Base-by-base conservation (phyloP, 805 yeast genomes). In the Kazachstania kunashirensis region DNA sequence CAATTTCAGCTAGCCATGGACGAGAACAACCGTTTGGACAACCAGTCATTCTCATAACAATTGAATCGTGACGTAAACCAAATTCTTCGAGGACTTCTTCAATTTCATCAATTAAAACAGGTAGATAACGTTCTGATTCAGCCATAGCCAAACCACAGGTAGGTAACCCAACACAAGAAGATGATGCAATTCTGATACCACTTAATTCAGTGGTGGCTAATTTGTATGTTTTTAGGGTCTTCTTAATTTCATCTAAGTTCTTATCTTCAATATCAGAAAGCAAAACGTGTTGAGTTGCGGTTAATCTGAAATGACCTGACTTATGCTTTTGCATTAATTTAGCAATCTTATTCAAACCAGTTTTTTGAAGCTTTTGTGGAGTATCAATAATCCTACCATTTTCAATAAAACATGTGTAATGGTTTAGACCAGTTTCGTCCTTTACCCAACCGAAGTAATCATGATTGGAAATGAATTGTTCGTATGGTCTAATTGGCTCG, bases 101-200 rank as follows among this genome's bases (percentile, higher is more conserved):
- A 42, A 89, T 65, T 63, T 86, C 84, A 44, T 79, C 61, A 48
- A 89, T 74, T 50, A 89, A 70, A 34, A 70, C 79, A 7, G 97
- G 97, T 52, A 89, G 69, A 40, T 65, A 68, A 57, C 97, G 78
- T 67, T 89, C 97, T 38, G 94, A 81, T 66, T 89, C 97, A 24
- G 97, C 97, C 96, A 89, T 86, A 14, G 97, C 97, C 55, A 89
- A 73, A 49, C 97, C 97, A 75, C 97, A 89, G 1, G 97, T 89
- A 48, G 97, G 97, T 74, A 89, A 79, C 2, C 96, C 96, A 41
- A 89, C 97, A 74, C 97, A 89, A 0, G 97, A 94, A 18, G 95
- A 86, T 6, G 96, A 84, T 8, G 95, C 80, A 40, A 85, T 70
- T 61, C 97, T 77, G 53, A 89, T 68, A 3, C 82, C 94, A 38